These are phyloP conservation scores for Termitomyces sp. DNA, from an alignment of 768 basidiomycete species.

Conservation along the genomic window DNA sequence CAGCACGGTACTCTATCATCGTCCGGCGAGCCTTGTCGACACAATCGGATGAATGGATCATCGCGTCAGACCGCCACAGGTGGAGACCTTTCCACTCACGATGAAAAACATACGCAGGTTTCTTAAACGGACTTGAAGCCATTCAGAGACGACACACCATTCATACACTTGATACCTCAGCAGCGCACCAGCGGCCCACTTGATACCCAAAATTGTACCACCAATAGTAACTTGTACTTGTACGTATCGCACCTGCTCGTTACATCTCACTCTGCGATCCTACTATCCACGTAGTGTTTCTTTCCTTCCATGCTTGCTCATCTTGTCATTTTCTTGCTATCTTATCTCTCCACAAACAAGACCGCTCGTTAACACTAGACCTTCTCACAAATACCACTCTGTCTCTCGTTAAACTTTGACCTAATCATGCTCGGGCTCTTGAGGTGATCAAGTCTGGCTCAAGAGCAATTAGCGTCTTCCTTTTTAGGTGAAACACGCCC, in stretches of 20 bases:
- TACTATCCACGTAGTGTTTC: neutral
- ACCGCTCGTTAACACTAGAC: neutral
- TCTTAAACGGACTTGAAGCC: neutral
- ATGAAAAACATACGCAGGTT: neutral
- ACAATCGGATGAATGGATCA: conserved; percentile 10
- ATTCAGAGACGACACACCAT: neutral
- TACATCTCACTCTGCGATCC: neutral
- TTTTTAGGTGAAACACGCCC: neutral
- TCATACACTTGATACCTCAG: neutral
- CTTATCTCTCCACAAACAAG: neutral
- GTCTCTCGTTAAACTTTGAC: neutral
- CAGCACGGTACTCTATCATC: conserved; percentile 22
- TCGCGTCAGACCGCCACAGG: conserved; percentile 1
- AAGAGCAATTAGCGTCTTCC: neutral
- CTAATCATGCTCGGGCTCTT: neutral
- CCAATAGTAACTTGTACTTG: conserved; percentile 7
- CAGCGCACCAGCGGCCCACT: neutral
- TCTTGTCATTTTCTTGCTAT: neutral
- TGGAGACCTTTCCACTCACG: neutral
- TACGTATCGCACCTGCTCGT: neutral
- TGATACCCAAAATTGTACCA: conserved; percentile 8
- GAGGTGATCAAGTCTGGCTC: too few species aligned
- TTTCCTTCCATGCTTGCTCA: neutral
- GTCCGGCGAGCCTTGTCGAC: conserved; percentile 19
- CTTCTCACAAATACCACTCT: neutral